Evolutionary conservation across 2,329 filamentous ascomycete genomes (phyloP).

Genomic region (Corynespora cassiicola): DNA sequence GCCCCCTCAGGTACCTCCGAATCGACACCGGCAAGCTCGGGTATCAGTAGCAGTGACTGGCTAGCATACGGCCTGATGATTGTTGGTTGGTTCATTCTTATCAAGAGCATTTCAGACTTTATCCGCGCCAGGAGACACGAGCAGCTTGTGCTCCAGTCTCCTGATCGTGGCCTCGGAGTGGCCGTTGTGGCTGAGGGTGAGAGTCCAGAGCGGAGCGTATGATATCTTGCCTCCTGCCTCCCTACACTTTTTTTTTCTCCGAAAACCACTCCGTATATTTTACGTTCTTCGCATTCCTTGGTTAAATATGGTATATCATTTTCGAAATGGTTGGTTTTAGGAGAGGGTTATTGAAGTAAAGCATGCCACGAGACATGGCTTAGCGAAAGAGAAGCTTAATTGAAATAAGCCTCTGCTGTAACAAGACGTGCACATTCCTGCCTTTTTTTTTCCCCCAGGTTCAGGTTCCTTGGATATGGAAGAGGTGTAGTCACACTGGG

Average conservation of each 20-base stretch:
- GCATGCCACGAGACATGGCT: too few relatives aligned
- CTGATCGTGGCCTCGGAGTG: slow-evolving; percentile 83
- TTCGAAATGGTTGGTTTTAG: too few relatives aligned
- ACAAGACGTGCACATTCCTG: too few relatives aligned
- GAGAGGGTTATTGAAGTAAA: too few relatives aligned
- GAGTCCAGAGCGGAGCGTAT: slow-evolving; percentile 68
- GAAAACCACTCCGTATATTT: too few relatives aligned
- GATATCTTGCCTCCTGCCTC: slow-evolving; percentile 10
- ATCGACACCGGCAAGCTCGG: slow-evolving; percentile 48
- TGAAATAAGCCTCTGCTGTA: too few relatives aligned
- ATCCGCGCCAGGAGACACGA: slow-evolving; percentile 87
- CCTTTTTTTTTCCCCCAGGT: too few relatives aligned
- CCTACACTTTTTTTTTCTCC: slow-evolving; percentile 3
- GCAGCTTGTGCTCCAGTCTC: slow-evolving; percentile 89
- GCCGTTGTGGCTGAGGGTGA: slow-evolving; percentile 89
- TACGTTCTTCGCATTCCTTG: too few relatives aligned
- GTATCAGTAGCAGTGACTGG: slow-evolving; percentile 81
- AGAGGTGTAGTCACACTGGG: too few relatives aligned
- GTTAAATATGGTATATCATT: too few relatives aligned
- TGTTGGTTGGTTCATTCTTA: slow-evolving; percentile 96
- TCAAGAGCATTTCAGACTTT: slow-evolving; percentile 91
- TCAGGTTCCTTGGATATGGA: too few relatives aligned
- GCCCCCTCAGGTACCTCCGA: slow-evolving; percentile 46
- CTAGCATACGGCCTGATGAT: slow-evolving; percentile 94
- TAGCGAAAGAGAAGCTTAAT: too few relatives aligned